Evolutionary conservation across 2,329 filamentous ascomycete genomes (phyloP).

Genomic region (Periconia digitata): DNA sequence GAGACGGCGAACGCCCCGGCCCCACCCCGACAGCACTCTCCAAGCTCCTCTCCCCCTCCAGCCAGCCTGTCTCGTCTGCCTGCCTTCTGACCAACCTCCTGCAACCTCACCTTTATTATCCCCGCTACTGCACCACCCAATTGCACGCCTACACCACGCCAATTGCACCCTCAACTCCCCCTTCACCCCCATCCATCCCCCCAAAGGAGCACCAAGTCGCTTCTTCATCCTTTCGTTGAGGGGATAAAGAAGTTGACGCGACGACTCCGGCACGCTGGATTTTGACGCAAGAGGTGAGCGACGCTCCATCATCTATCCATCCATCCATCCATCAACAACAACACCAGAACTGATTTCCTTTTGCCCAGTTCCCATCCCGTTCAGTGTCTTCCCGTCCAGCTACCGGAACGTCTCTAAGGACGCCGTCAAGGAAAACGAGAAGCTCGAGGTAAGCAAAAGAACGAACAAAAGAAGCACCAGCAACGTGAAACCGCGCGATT

Average conservation of each 20-base stretch:
- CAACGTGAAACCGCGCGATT: neutral
- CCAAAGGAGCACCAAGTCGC: conserved; percentile 50
- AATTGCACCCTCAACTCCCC: conserved; percentile 23
- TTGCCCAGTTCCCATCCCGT: conserved; percentile 71
- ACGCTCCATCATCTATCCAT: too few species aligned
- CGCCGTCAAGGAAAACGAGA: conserved; percentile 64
- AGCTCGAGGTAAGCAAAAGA: conserved; percentile 63
- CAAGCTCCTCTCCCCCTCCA: conserved; percentile 37
- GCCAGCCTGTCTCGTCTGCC: conserved; percentile 10
- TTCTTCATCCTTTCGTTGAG: conserved; percentile 70
- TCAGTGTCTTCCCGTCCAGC: conserved; percentile 99
- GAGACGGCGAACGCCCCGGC: conserved; percentile 14
- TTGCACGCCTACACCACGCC: conserved; percentile 34
- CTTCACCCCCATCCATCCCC: conserved; percentile 20
- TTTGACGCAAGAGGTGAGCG: conserved; percentile 82
- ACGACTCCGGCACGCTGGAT: conserved; percentile 95
- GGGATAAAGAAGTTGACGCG: conserved; percentile 69
- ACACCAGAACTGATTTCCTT: neutral
- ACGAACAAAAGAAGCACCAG: neutral
- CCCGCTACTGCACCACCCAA: conserved; percentile 41
- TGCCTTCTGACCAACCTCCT: conserved; percentile 40
- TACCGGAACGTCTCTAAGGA: conserved; percentile 69
- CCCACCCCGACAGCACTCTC: too few species aligned
- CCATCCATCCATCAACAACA: neutral
- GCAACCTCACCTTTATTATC: too few species aligned